Conservation (phyloP, 352 stramenopile genomes). For the Thraustotheca clavata region DNA sequence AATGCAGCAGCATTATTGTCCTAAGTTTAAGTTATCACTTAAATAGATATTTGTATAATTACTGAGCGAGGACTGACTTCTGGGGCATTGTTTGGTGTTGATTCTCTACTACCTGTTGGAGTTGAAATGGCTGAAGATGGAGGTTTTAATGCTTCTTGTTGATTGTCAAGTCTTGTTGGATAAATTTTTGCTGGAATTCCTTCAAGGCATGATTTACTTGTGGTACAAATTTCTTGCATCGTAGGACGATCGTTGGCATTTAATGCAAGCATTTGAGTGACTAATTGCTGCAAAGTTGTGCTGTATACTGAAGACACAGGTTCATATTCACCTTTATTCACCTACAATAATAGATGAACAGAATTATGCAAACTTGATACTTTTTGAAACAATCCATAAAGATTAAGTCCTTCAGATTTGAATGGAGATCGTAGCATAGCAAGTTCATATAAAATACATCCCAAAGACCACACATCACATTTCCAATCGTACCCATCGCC, state of each 20-base stretch:
- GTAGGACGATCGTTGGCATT: conserved; percentile 44
- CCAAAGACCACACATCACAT: conserved; percentile 92
- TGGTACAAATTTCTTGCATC: conserved; percentile 47
- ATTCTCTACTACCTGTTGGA: neutral
- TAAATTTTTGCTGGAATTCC: conserved; percentile 29
- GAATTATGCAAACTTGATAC: neutral
- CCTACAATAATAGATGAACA: conserved; percentile 21
- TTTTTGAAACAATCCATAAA: conserved; percentile 90
- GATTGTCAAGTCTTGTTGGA: conserved; percentile 27
- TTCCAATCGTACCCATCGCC: conserved; percentile 93
- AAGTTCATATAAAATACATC: conserved; percentile 94
- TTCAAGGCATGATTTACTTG: conserved; percentile 16
- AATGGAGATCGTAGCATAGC: conserved; percentile 92
- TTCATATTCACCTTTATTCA: conserved; percentile 80
- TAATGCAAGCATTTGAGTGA: conserved; percentile 68
- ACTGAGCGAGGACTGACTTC: neutral
- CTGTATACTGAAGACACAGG: conserved; percentile 53
- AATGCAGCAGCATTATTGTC: neutral
- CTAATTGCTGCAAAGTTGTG: conserved; percentile 39
- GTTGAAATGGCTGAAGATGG: conserved; percentile 10
- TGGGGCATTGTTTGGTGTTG: conserved; percentile 1
- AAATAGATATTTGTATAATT: no score
- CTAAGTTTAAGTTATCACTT: no score
- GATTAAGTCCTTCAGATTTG: conserved; percentile 86
- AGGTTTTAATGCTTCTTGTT: neutral